Evolutionary conservation across 2,329 filamentous ascomycete genomes (phyloP).

Genomic region (Allantophomopsis lycopodina): DNA sequence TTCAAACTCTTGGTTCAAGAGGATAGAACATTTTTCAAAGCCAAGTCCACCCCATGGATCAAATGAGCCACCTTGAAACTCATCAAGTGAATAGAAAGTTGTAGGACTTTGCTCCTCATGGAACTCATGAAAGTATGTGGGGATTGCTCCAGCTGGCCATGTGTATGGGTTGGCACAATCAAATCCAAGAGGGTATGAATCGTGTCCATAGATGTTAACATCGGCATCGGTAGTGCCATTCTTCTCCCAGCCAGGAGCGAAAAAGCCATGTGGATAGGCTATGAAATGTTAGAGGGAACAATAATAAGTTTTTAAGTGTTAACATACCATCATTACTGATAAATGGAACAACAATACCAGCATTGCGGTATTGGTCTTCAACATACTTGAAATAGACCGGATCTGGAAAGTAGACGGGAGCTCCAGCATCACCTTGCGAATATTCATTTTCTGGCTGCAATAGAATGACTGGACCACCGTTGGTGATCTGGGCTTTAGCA

Average conservation of each 20-base stretch:
- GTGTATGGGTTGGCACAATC: slow-evolving; percentile 30
- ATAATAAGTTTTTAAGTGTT: no score
- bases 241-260: slow-evolving; percentile 13
- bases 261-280: slow-evolving; percentile 7
- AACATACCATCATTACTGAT: slow-evolving; percentile 56
- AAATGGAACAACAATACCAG: slow-evolving; percentile 60
- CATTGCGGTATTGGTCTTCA: slow-evolving; percentile 50
- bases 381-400: slow-evolving; percentile 57
- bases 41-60: slow-evolving; percentile 64
- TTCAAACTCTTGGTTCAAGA: slow-evolving; percentile 62
- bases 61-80: slow-evolving; percentile 60
- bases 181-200: slow-evolving; percentile 29
- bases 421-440: slow-evolving; percentile 30
- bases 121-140: slow-evolving; percentile 35
- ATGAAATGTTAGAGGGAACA: no score
- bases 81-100: slow-evolving; percentile 46
- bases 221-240: slow-evolving; percentile 15
- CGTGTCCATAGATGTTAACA: slow-evolving; percentile 22
- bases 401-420: slow-evolving; percentile 44
- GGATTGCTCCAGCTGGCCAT: slow-evolving; percentile 44
- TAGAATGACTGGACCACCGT: slow-evolving; percentile 67
- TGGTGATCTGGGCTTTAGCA: slow-evolving; percentile 66
- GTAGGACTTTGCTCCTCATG: slow-evolving; percentile 48
- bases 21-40: slow-evolving; percentile 49
- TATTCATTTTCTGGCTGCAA: slow-evolving; percentile 80